Evolutionary conservation across 2,329 filamentous ascomycete genomes (phyloP), one percentile per base, ranked within the genome.

Genomic region (Lachnellula hyalina): DNA sequence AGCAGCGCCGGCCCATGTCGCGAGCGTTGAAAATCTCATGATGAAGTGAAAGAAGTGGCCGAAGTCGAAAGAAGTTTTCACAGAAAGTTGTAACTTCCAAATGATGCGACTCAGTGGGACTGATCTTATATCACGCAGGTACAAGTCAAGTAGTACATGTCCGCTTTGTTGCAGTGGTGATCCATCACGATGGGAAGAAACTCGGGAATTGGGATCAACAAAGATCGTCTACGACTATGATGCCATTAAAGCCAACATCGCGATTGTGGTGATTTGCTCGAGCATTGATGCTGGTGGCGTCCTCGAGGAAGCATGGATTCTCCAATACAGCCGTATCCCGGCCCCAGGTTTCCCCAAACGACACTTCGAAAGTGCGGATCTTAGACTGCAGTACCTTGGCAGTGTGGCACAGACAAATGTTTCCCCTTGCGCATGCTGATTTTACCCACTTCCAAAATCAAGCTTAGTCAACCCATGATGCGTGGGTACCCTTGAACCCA

Each of bases 171-270:
- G 36, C 36, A 40, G 36, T 17, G 17, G 3, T n/a, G 36, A 40
- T 40, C 36, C 7, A 17, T 17, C 36, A 4, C 15, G 36, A 40
- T 1, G 36, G 15, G 8, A 7, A 40, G 9, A 32, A 15, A 15
- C 15, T n/a, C n/a, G 36, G 36, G 36, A 40, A 40, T 17, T 17
- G 17, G 14, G 36, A 40, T 40, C 36, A 17, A n/a, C 36, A 40
- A 17, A 15, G n/a, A 15, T 9, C 36, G 9, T 40, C n/a, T 4
- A 40, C 17, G 36, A 11, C 12, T 23, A 51, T 51, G 49, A 46
- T 51, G 40, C 49, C 28, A 51, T 51, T 44, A 32, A 51, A 44
- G 40, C 38, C 40, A 51, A 38, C 35, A 38, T 40, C 19, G 19
- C 28, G 48, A 15, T 40, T 40, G 14, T 11, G 6, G 5, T n/a